Evolutionary conservation across 345 rosid genomes (phyloP).

Genomic region (Moringa oleifera): DNA sequence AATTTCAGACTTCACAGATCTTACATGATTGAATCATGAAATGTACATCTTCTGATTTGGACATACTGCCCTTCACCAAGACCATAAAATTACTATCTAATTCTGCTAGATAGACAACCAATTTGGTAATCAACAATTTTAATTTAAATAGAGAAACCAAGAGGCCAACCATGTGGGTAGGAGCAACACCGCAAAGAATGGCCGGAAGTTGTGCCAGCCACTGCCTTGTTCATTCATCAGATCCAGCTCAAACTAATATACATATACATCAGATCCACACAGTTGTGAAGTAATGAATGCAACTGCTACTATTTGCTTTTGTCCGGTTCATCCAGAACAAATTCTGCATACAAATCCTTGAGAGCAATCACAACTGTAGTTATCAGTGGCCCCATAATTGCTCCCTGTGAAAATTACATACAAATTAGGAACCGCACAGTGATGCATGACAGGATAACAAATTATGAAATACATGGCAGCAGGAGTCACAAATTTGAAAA

Average conservation of each 20-base stretch:
- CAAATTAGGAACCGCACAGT: not conserved
- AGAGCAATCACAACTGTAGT: conserved; percentile 88
- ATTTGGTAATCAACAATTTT: not conserved
- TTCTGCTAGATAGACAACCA: not conserved
- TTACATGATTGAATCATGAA: not conserved
- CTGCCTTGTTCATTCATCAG: not conserved
- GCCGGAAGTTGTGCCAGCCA: not conserved
- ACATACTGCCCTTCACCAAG: not conserved
- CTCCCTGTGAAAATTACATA: conserved; percentile 52
- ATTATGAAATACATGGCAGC: conserved; percentile 1
- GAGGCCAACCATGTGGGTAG: conserved; percentile 4
- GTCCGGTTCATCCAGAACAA: conserved; percentile 61
- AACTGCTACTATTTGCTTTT: conserved; percentile 25
- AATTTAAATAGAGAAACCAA: not conserved
- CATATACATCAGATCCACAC: conserved; percentile 7
- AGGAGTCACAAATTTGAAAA: not conserved
- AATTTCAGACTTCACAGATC: not conserved
- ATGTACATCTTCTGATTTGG: not conserved
- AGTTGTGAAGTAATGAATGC: conserved; percentile 9
- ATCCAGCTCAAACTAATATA: conserved; percentile 7
- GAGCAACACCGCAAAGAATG: not conserved
- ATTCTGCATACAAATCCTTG: conserved; percentile 85
- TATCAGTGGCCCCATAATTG: conserved; percentile 96
- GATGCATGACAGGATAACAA: not conserved
- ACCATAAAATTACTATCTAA: not conserved